Conservation (phyloP, 306 rosid genomes). For the Albizia julibrissin region DNA sequence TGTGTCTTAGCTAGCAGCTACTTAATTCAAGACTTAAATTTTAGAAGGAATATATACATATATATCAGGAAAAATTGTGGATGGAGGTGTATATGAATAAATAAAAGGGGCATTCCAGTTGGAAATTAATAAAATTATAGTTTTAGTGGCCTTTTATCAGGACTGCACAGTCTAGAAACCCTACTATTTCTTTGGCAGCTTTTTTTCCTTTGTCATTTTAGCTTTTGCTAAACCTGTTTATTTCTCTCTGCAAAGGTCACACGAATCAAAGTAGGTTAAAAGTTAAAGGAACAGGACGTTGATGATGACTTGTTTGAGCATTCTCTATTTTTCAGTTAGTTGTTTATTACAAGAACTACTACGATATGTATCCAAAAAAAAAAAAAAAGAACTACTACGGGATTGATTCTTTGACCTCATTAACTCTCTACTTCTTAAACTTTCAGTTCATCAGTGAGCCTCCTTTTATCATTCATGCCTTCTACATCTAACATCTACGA, state of each 20-base stretch:
- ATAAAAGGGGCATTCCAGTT: neutral
- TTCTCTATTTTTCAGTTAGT: neutral
- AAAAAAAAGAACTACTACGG: too few relatives aligned
- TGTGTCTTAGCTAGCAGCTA: neutral
- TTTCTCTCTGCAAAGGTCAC: constrained; percentile 5
- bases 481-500: neutral
- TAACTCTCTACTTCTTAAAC: neutral
- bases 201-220: neutral
- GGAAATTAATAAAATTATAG: neutral
- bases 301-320: neutral
- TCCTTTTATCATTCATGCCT: neutral
- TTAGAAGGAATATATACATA: neutral
- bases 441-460: neutral
- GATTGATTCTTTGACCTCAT: neutral
- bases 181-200: constrained; percentile 1
- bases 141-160: neutral
- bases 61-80: neutral
- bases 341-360: too few relatives aligned
- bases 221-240: neutral
- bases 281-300: neutral
- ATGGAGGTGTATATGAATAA: neutral
- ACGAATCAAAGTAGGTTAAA: neutral
- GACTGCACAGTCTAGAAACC: neutral
- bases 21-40: too few relatives aligned
- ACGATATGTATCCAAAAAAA: neutral